Conservation (phyloP, 2,329 filamentous ascomycete species). For the Diaporthe vaccinii region DNA sequence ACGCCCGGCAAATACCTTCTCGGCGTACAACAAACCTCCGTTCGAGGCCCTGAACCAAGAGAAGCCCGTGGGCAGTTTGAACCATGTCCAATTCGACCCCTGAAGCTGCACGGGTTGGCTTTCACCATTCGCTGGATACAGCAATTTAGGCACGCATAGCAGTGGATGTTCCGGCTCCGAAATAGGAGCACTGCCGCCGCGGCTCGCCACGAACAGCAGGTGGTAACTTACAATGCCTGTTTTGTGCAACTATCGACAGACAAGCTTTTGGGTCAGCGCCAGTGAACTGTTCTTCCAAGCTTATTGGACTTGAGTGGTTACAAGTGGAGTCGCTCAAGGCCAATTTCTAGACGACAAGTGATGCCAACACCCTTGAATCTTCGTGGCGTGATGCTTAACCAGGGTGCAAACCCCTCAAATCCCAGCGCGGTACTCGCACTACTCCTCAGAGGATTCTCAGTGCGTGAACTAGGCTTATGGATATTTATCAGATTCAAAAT, state of each 20-base stretch:
- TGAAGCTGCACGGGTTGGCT: not conserved
- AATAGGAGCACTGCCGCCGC: not conserved
- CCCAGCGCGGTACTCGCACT: not conserved
- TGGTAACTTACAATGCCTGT: not conserved
- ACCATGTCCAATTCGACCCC: not conserved
- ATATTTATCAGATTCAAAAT: not conserved
- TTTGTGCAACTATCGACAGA: not conserved
- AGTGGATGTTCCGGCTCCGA: not conserved
- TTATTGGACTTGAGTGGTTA: not conserved
- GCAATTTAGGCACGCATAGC: not conserved
- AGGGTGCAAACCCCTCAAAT: not conserved
- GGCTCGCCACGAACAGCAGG: slow-evolving; percentile 11
- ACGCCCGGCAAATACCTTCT: not conserved
- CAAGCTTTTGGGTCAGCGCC: not conserved
- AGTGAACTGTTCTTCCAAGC: not conserved
- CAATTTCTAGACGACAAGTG: not conserved
- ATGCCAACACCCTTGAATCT: not conserved
- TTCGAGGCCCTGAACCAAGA: not conserved
- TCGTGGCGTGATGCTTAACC: not conserved
- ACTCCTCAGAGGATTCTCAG: not conserved
- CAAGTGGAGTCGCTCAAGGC: not conserved
- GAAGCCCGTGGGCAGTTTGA: not conserved
- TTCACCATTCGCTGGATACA: not conserved
- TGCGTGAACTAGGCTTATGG: not conserved
- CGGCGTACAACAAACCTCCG: not conserved